Evolutionary conservation across 116 monocot species (phyloP), one percentile per base, ranked within the genome.

Genomic region (Posidonia oceanica): DNA sequence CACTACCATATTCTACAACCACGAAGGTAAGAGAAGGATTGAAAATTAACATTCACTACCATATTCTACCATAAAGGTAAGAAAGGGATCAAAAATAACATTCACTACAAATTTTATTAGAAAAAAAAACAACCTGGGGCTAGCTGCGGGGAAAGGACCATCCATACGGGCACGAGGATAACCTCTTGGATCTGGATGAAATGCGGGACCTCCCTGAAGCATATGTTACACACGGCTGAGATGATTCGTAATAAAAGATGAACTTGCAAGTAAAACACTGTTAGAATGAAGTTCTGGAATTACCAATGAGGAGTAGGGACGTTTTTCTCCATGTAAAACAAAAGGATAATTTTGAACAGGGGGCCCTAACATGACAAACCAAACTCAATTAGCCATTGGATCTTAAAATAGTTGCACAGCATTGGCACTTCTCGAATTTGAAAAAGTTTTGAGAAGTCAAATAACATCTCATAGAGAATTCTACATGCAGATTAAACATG

Each of bases 91-190:
- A 17, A 20, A 21, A 14, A 58, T 21, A 18, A 58, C 16, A 58
- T 58, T n/a, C 16, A 21, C 16, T 7, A 58, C 21, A 29, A 29
- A 29, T 29, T 29, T 29, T 29, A 29, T 29, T 29, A 18, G 18
- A 1, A 18, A n/a, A 57, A 57, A 57, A 57, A 58, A 13, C 64
- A 51, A 86, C 84, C 84, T 81, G 60, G 81, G 63, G 66, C 52
- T 68, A 39, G 84, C 57, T 57, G 66, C 15, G n/a, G 74, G 74
- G 77, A 63, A 79, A 67, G 61, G 54, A 67, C 37, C 61, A 21
- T 81, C 89, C 51, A 82, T 14, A 59, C 78, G 85, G 42, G 78
- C 39, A 53, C 78, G 75, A 72, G 80, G 78, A 68, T 78, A 81
- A 14, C 76, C 64, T 76, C 85, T 80, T 51, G 64, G 54, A 71